Evolutionary conservation across 345 rosid species (phyloP).

Genomic region (Microcos paniculata): DNA sequence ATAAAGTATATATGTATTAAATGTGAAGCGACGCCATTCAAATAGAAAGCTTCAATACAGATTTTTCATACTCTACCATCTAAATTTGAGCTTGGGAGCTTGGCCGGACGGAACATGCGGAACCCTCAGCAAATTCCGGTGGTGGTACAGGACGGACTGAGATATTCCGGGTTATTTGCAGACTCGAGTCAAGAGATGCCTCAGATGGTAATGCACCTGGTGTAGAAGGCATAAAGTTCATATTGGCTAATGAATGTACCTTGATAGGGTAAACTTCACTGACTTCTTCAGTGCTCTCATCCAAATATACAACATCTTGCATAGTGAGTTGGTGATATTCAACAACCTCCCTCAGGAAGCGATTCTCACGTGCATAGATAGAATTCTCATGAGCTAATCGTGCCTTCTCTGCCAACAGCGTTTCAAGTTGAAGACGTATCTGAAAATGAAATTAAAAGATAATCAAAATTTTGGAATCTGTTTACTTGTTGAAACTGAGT

Average conservation of each 20-base stretch:
- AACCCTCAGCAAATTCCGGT: slow-evolving; percentile 24
- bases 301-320: slow-evolving; percentile 94
- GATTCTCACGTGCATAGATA: slow-evolving; percentile 75
- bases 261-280: slow-evolving; percentile 78
- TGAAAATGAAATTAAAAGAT: slow-evolving; percentile 16
- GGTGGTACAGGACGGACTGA: slow-evolving; percentile 39
- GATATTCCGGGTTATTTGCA: slow-evolving; percentile 19
- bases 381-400: slow-evolving; percentile 97
- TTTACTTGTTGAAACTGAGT: not conserved
- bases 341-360: slow-evolving; percentile 85
- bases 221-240: slow-evolving; percentile 12
- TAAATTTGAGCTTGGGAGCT: slow-evolving; percentile 5
- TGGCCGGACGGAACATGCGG: slow-evolving; percentile 11
- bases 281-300: slow-evolving; percentile 81
- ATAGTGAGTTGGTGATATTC: slow-evolving; percentile 95
- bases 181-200: slow-evolving; percentile 20
- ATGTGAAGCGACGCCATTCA: not conserved
- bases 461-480: slow-evolving; percentile 6
- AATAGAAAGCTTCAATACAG: not conserved
- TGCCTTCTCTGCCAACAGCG: slow-evolving; percentile 89
- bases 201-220: slow-evolving; percentile 19
- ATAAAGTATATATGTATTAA: not conserved
- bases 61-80: slow-evolving; percentile 4
- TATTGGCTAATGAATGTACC: slow-evolving; percentile 38
- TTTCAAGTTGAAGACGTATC: slow-evolving; percentile 91